Evolutionary conservation across 805 yeast species (phyloP), one percentile per base, ranked within the genome.

Genomic region (Zygoascus bituminiphila): DNA sequence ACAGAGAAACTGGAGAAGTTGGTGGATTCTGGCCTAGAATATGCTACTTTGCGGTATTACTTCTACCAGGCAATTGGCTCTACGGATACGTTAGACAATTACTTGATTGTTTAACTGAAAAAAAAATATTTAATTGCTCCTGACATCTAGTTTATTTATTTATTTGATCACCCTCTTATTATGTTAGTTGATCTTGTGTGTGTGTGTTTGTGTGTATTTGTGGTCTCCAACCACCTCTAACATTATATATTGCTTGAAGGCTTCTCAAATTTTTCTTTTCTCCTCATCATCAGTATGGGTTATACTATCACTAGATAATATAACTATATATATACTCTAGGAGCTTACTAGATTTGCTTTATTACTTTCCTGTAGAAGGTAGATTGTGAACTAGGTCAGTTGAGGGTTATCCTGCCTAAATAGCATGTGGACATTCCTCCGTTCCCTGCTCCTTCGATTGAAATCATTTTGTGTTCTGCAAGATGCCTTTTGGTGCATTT

Each of bases 381-480:
- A 8, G 26, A 39, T 22, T 25, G 33, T 39, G 14, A 46, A 29
- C 51, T 48, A 47, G 54, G 47, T 41, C 58, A 57, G 60, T 57
- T 57, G 60, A 57, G 53, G 55, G 51, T 42, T 50, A 47, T 52
- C 57, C 24, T 48, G 57, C 54, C 55, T 56, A 53, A 54, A 56
- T 55, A 54, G 54, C 57, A 44, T 31, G 57, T 56, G 65, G 62
- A 60, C 47, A 54, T 53, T 55, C 61, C 53, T 64, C 68, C 68
- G 68, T 64, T 64, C 67, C 68, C 64, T 57, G 66, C 67, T 61
- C 65, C 68, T 61, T 52, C 57, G 68, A 64, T 25, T 33, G 52
- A 63, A 43, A 53, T 57, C 63, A 55, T 56, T 58, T 55, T 55
- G 59, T 47, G 50, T 54, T 48, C 55, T 50, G 67, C 62, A 47